Conservation (phyloP, 805 yeast species). For the Monosporozyma aquatica region DNA sequence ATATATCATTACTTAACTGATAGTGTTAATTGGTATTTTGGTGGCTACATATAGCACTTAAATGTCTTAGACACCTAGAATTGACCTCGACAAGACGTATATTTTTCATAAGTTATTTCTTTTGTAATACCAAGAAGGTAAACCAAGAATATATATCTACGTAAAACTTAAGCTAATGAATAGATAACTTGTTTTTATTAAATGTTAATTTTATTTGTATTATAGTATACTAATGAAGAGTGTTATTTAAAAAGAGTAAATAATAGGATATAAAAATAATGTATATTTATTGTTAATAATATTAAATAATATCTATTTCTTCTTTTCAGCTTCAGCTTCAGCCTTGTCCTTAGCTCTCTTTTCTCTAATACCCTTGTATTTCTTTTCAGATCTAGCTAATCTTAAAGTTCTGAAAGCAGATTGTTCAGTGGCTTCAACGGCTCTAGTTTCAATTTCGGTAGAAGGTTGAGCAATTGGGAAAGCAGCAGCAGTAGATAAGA, state of each 20-base stretch:
- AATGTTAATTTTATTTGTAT: background rate
- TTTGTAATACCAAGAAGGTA: no score
- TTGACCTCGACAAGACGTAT: no score
- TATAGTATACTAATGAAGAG: background rate
- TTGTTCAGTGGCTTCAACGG: slow-evolving; percentile 67
- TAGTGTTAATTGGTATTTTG: no score
- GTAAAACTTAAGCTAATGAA: no score
- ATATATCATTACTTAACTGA: no score
- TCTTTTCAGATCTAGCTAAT: slow-evolving; percentile 89
- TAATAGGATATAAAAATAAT: slow-evolving; percentile 1
- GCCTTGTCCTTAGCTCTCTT: slow-evolving; percentile 96
- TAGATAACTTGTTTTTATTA: no score
- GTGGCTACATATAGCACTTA: no score
- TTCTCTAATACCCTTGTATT: slow-evolving; percentile 90
- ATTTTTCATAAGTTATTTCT: no score
- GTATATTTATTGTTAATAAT: background rate
- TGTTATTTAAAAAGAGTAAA: slow-evolving; percentile 2
- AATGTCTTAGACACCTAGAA: no score
- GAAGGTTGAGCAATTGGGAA: slow-evolving; percentile 88
- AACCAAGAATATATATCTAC: no score
- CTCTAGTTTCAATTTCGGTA: slow-evolving; percentile 73
- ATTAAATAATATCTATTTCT: slow-evolving; percentile 49
- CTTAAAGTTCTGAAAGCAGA: slow-evolving; percentile 93
- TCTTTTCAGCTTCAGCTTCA: slow-evolving; percentile 99
- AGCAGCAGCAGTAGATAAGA: slow-evolving; percentile 59